Base-by-base conservation (phyloP, 345 rosid species). In the Salix viminalis region DNA sequence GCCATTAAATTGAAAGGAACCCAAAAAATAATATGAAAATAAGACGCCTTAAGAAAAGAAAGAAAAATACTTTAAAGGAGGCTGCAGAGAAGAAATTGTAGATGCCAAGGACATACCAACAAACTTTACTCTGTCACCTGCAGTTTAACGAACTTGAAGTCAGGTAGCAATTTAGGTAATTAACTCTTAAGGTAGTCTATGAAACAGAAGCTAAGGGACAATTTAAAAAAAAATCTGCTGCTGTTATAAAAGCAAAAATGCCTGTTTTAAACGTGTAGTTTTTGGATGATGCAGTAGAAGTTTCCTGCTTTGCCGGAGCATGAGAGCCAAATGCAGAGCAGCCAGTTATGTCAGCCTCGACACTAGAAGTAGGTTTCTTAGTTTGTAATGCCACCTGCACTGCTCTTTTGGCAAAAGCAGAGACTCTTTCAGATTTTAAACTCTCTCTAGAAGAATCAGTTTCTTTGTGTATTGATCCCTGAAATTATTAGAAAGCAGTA, bases 271-370 rank as follows among this genome's bases (percentile, higher is more conserved):
- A 96, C 30, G 88, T 87, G 81, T 88, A 85, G 78, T 79, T 88
- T 84, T 96, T 96, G 71, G 97, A 96, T 78, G 97, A 86, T 76
- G 97, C 99, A 67, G 98, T 96, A 71, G 97, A 93, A 50, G 88
- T 87, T 84, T 96, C 99, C 69, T 89, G 98, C 90, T 86, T 94
- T 77, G 91, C 95, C 78, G 86, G 83, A 60, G 91, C 90, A 70
- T 88, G 98, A 54, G 94, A 87, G 79, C 90, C 84, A 75, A 89
- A 41, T 62, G 91, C 77, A 54, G 97, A 92, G 65, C 97, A 94
- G 76, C 99, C 97, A 18, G 91, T 91, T 64, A 94, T 94, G 81
- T 90, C 97, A 76, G 97, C 98, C 73, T 96, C 98, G 36, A 92
- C 97, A 77, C 98, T 96, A 60, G 98, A 96, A 79, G 94, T 87